Evolutionary conservation across 225 moss, liverwort and hornwort species (phyloP), one percentile per base, ranked within the genome.

Genomic region (Straminergon stramineum): DNA sequence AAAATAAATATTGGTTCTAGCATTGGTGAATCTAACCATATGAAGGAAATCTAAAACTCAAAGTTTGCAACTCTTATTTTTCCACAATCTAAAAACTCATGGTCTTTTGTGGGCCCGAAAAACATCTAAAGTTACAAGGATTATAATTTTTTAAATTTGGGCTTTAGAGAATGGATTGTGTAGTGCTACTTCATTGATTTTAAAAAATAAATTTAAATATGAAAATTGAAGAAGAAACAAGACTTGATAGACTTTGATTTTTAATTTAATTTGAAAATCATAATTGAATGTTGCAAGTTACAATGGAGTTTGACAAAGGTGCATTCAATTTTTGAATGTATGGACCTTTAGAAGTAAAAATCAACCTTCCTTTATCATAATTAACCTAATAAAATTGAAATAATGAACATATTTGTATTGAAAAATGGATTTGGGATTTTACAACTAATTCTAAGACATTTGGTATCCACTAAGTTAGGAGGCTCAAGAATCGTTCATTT

Each of bases 381-480:
- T 71, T 14, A 41, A 41, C 41, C 27, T 43, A 43, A 73, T 73
- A 27, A 27, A 41, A 71, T 27, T 73, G 27, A 73, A 0, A 3
- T 73, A 27, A 73, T 17, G 2, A 71, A 73, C 0, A 45, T 43
- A 15, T 73, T 43, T 27, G 5, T 43, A 74, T 2, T 10, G 2
- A 74, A 74, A 30, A 48, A 30, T 48, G 17, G 0, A 75, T 30
- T 17, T 31, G 4, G 2, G 2, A 30, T 30, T 31, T 7, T 48
- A 48, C 0, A 11, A 31, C 2, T 75, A 18, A 75, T 48, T 43
- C 4, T 18, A 48, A 75, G 18, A 48, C 31, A 30, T 48, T 48
- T 31, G 4, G 0, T 11, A 11, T 31, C 0, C 1, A 30, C 0
- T 30, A 6, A 48, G 48, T 9, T 48, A 48, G 48, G 48, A 48